These are phyloP conservation scores for Verticillium isaacii DNA, from an alignment of 2,329 filamentous ascomycete species.

Conservation along the genomic window DNA sequence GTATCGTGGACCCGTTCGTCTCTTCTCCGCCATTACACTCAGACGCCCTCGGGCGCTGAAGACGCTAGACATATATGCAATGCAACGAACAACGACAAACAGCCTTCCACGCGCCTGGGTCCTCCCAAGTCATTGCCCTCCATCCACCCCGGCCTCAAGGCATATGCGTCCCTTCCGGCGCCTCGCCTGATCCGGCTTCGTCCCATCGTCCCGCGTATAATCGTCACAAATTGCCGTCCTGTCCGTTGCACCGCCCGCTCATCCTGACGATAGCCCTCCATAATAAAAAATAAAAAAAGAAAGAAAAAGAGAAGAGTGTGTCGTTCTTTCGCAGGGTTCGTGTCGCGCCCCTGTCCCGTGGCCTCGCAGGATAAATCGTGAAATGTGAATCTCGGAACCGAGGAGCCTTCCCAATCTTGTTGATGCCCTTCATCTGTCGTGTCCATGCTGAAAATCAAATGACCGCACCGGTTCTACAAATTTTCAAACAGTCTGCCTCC, in stretches of 20 bases:
- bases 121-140: background rate
- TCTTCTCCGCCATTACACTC: background rate
- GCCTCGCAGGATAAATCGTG: background rate
- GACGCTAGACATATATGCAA: background rate
- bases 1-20: background rate
- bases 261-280: background rate
- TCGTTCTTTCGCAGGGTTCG: background rate
- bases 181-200: background rate
- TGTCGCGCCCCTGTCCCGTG: background rate
- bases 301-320: background rate
- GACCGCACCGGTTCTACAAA: background rate
- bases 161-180: background rate
- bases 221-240: slow-evolving; percentile 1
- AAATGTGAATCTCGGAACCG: background rate
- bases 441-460: background rate
- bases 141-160: background rate
- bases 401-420: background rate
- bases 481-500: background rate
- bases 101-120: background rate
- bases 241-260: background rate
- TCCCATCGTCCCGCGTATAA: slow-evolving; percentile 1
- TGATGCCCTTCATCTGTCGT: background rate
- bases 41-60: background rate
- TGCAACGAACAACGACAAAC: background rate
- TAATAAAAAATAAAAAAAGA: background rate